phyloP scores from a whole-genome alignment of 176 grass and related monocot species.

The Canna indica region DNA sequence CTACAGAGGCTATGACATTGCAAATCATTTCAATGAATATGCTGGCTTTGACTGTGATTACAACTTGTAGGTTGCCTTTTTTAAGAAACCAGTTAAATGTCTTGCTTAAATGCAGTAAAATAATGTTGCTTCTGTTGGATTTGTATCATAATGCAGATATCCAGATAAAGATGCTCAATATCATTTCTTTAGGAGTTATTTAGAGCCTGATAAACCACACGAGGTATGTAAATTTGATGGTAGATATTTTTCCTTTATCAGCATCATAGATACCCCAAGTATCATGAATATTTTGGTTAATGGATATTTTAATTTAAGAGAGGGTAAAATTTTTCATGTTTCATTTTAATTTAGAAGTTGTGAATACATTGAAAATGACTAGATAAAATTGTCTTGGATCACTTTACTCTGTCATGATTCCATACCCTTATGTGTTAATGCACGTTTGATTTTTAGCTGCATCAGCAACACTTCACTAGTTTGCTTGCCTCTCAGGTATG shows the following conservation, averaged over 20 bases:
- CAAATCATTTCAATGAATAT: conserved; percentile 98
- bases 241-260: conserved; percentile 10
- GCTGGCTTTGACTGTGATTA: conserved; percentile 91
- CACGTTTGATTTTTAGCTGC: no score
- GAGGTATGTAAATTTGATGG: conserved; percentile 40
- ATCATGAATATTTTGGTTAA: background rate
- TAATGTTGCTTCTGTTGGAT: conserved; percentile 12
- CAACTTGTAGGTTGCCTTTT: conserved; percentile 49
- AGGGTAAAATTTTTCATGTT: no score
- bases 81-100: background rate
- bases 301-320: background rate
- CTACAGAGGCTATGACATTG: conserved; percentile 91
- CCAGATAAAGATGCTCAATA: conserved; percentile 84
- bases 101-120: conserved; percentile 2
- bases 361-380: no score
- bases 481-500: no score
- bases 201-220: conserved; percentile 49
- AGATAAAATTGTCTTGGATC: no score
- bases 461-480: no score
- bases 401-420: no score
- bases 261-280: background rate
- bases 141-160: conserved; percentile 51
- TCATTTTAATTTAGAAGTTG: no score
- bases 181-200: conserved; percentile 92
- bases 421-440: no score